Evolutionary conservation across 192 early-diverging fungal genomes (phyloP), one percentile per base, ranked within the genome.

Genomic region (Backusella macrospora): DNA sequence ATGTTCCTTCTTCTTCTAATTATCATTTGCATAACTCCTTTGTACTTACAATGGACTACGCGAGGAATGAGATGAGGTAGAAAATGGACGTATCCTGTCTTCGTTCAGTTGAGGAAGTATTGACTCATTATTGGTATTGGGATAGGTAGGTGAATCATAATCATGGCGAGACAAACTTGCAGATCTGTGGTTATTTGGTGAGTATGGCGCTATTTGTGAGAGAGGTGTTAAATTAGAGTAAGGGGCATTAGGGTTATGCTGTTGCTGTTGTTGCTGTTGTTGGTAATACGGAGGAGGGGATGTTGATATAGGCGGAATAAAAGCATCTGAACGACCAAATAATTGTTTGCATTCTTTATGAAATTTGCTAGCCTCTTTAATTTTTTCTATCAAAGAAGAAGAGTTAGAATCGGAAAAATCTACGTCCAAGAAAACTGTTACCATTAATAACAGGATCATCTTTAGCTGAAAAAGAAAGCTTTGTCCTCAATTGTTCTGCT

Each of bases 361-460:
- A 39, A 65, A 65, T 65, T 65, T 65, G 6, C 63, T 65, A 8
- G 34, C n/a, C 29, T 65, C 63, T 65, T 65, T 65, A 65, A 65
- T 65, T 65, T 65, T 65, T 39, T 65, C 63, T 65, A 26, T 39
- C 29, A 65, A 65, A 38, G 26, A 5, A 23, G 29, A 65, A 16
- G 16, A 38, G 26, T 59, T 59, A 65, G 37, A 34, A 65, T 37
- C 13, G 14, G 18, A 5, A 63, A 18, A 5, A 6, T n/a, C 8
- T 23, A 6, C 63, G 34, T 15, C 9, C 26, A 26, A 59, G 26
- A 12, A 59, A 12, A 13, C 8, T 4, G 23, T 38, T 65, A 65
- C 63, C 63, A 65, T 38, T 65, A 15, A 65, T 65, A 26, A 14
- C 34, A 14, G 15, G 15, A 34, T 65, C 63, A 38, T 65, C 63